Evolutionary conservation across 2,329 filamentous ascomycete genomes (phyloP), one percentile per base, ranked within the genome.

Genomic region (Phymatotrichopsis omnivora): DNA sequence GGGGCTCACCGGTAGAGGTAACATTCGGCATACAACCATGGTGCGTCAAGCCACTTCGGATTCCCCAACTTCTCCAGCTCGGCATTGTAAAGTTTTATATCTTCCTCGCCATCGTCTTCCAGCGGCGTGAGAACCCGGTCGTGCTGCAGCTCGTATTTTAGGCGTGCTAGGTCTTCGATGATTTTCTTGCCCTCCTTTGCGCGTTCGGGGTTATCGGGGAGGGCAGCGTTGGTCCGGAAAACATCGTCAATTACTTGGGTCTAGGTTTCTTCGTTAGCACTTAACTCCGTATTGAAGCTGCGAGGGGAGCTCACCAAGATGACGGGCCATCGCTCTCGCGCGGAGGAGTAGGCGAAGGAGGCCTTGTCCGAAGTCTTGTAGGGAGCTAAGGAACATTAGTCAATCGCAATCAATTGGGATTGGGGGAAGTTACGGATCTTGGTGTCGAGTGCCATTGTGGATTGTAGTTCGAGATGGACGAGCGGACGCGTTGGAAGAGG

Each of bases 101-200:
- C 86, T 8, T 76, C 63, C 54, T 75, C 70, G 45, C 83, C 84
- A 61, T 94, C 87, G 56, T 94, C 82, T 14, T 46, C 50, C 27
- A 56, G 40, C 8, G 55, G 56, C 83, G 74, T 80, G 57, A 96
- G 65, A 53, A 75, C 69, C 32, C 86, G 77, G 64, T 95, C 79
- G 62, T 98, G 91, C 62, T 94, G 84, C 33, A 96, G 68, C 66
- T 96, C 89, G 66, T 96, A 95, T 67, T 98, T 98, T 58, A 98
- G 72, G 55, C 72, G 75, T 4, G 80, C 81, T 10, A 98, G 71
- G 56, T 82, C 74, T 61, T 82, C 77, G 31, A 93, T 74, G 49
- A 98, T 86, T 57, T 69, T 71, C 69, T 95, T 95, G 59, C 91
- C 91, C 64, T 96, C 91, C 19, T 74, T 74, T 25, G 71, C 65